A percentile compares a stretch with the other conserved stretches of the same genome.
These are phyloP conservation scores for Actinomucor elegans DNA, from an alignment of 371 early-diverging fungal genomes.

Conservation along the genomic window DNA sequence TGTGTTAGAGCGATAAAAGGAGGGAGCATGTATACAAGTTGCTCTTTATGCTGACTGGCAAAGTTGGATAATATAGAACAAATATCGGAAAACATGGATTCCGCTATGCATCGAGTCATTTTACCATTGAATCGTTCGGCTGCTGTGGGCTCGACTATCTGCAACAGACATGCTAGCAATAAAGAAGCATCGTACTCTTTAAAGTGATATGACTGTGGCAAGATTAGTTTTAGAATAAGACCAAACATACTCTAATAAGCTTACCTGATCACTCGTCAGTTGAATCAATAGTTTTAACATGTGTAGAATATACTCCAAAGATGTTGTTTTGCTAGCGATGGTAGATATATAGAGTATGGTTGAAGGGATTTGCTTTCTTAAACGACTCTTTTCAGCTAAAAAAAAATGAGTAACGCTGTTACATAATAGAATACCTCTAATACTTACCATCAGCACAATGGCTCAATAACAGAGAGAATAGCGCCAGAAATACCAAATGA, in stretches of 20 bases:
- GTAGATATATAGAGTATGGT: slow-evolving; percentile 36
- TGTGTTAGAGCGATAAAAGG: slow-evolving; percentile 50
- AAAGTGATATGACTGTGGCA: slow-evolving; percentile 17
- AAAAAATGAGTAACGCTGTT: background rate
- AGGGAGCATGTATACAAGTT: slow-evolving; percentile 46
- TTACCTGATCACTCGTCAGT: slow-evolving; percentile 39
- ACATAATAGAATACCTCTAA: background rate
- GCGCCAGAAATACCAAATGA: slow-evolving; percentile 28
- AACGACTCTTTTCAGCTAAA: slow-evolving; percentile 41
- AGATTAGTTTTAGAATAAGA: too few relatives aligned
- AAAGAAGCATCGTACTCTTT: slow-evolving; percentile 33
- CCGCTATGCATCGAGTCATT: slow-evolving; percentile 22
- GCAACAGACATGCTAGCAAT: slow-evolving; percentile 32
- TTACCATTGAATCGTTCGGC: slow-evolving; percentile 18
- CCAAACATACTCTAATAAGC: background rate
- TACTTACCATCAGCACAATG: slow-evolving; percentile 20
- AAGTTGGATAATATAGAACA: slow-evolving; percentile 47
- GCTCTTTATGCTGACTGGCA: slow-evolving; percentile 46
- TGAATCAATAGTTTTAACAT: slow-evolving; percentile 37
- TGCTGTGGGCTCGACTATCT: slow-evolving; percentile 33
- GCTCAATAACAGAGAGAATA: slow-evolving; percentile 20
- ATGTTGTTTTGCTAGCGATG: slow-evolving; percentile 37
- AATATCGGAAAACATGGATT: slow-evolving; percentile 39
- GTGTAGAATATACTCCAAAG: slow-evolving; percentile 32
- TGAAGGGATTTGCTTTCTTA: slow-evolving; percentile 43